Conservation (phyloP, 257 asterid species). For the Galeopsis tetrahit region DNA sequence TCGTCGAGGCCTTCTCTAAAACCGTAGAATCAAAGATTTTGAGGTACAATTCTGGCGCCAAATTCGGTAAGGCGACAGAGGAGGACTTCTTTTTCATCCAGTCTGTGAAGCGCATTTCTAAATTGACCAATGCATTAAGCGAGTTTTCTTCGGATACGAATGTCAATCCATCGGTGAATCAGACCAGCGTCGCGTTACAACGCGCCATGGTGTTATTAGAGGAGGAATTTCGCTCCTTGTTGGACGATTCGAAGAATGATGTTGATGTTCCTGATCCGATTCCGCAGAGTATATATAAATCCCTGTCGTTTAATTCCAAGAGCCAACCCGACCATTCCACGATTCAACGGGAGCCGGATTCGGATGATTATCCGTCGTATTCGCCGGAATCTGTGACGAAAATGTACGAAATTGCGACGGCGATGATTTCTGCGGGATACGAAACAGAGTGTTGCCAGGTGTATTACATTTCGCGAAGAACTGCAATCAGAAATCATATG, state of each 20-base stretch:
- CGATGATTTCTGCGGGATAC: conserved; percentile 78
- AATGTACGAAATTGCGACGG: conserved; percentile 55
- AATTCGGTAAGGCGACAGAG: conserved; percentile 42
- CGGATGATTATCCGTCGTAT: conserved; percentile 51
- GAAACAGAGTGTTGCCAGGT: conserved; percentile 74
- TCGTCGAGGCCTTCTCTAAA: conserved; percentile 48
- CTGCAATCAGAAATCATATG: conserved; percentile 52
- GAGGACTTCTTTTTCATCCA: conserved; percentile 66
- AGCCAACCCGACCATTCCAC: conserved; percentile 21
- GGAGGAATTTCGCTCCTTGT: conserved; percentile 59
- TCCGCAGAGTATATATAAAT: conserved; percentile 19
- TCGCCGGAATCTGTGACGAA: conserved; percentile 44
- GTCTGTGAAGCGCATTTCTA: conserved; percentile 56
- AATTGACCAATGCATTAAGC: conserved; percentile 43
- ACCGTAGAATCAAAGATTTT: conserved; percentile 53
- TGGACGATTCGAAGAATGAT: conserved; percentile 51
- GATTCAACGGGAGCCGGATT: conserved; percentile 27
- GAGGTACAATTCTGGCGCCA: conserved; percentile 39
- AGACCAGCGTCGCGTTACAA: conserved; percentile 60
- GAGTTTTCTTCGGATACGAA: conserved; percentile 48
- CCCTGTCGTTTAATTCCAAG: conserved; percentile 40
- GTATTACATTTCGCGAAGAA: conserved; percentile 63
- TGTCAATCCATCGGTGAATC: conserved; percentile 45
- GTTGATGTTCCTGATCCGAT: background rate
- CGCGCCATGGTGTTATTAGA: conserved; percentile 78